Conservation (phyloP, 2,329 filamentous ascomycete genomes). For the Gaeumannomyces tritici region DNA sequence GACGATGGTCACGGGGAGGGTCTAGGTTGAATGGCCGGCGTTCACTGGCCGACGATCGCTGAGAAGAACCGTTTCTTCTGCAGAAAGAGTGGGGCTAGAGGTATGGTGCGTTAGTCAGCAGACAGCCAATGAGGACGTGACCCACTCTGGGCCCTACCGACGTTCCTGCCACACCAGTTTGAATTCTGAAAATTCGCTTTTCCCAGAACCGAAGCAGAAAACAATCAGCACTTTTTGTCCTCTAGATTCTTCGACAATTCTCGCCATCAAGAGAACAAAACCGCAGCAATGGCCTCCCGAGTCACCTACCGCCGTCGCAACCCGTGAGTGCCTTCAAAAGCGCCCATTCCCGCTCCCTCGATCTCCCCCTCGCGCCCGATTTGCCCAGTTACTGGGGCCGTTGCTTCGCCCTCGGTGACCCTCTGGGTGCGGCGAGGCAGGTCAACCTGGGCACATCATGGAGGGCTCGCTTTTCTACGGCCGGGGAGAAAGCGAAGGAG, state of each 20-base stretch:
- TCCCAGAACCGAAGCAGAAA: not conserved
- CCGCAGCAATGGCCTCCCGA: constrained; percentile 43
- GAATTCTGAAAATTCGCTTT: not conserved
- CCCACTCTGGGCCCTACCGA: not conserved
- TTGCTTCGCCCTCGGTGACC: not conserved
- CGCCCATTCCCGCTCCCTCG: not conserved
- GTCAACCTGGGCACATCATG: not conserved
- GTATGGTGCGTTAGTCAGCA: not conserved
- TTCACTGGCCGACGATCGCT: no score
- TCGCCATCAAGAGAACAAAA: constrained; percentile 9
- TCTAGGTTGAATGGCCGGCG: no score
- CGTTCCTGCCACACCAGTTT: not conserved
- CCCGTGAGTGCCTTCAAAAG: constrained; percentile 45
- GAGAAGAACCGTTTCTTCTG: not conserved
- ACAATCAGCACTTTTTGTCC: not conserved
- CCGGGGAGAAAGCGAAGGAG: not conserved
- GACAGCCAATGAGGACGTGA: not conserved
- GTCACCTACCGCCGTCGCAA: constrained; percentile 63
- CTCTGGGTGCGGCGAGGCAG: no score
- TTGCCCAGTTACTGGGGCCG: not conserved
- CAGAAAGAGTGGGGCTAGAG: not conserved
- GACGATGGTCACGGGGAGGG: no score
- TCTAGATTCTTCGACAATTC: not conserved
- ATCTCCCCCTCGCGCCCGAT: not conserved
- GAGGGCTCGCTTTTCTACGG: no score